Evolutionary conservation across 1,284 basidiomycete genomes (phyloP), one percentile per base, ranked within the genome.

Genomic region (Takashimella tepidaria): DNA sequence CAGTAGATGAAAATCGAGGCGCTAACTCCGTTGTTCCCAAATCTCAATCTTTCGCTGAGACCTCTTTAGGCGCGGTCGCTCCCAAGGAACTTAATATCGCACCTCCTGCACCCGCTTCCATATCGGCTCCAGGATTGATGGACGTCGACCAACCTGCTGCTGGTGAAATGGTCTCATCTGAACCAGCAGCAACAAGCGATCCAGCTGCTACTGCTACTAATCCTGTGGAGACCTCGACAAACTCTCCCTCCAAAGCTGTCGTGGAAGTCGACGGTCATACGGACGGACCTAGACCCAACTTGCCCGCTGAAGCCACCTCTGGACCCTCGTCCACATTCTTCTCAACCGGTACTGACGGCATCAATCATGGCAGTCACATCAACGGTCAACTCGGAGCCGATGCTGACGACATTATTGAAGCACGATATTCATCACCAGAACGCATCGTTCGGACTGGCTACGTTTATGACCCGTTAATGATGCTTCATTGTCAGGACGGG

Each of bases 391-490:
- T n/a, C n/a, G n/a, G n/a, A n/a, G n/a, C n/a, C n/a, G n/a, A n/a
- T n/a, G 31, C 31, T 16, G 31, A 37, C 31, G 31, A 37, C 31
- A 8, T 37, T 16, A 16, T 37, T 16, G 31, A 37, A 16, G 16
- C 31, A 16, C 31, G 16, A 16, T 37, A 16, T 16, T 37, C 31
- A 8, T 37, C 31, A 16, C 31, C 31, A 47, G 53, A 45, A 5
- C 54, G 54, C 16, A 71, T 69, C 5, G 51, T 55, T 21, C 64
- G 72, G n/a, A 78, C 80, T 20, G 93, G 92, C 45, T 92, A 89
- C 77, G 86, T 97, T 52, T 98, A 89, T 68, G 88, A 89, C 45
- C 70, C 80, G 1, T 82, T 87, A 59, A 98, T 98, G 95, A 87
- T 89, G 76, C 76, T 85, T 23, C 95, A 98, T 73, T 71, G 72